These are phyloP conservation scores for Penicillium maclennaniae DNA, from an alignment of 495 filamentous ascomycete species.

Conservation along the genomic window DNA sequence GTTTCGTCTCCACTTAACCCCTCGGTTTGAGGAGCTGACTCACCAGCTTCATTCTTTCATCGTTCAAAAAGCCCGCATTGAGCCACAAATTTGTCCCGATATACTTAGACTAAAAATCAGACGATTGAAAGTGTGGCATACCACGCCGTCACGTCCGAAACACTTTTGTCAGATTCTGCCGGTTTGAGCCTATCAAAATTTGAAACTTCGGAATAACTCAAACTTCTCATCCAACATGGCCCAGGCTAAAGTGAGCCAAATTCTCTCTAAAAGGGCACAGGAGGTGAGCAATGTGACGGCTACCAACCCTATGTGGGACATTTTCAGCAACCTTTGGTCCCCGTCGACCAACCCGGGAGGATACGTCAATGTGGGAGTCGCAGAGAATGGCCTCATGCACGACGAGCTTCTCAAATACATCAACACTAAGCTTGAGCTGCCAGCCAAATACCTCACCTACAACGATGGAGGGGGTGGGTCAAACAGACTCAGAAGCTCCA, in stretches of 20 bases:
- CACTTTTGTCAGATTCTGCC: not conserved
- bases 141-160: not conserved
- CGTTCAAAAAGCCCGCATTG: not conserved
- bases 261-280: slow-evolving; percentile 22
- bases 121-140: not conserved
- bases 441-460: slow-evolving; percentile 41
- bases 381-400: slow-evolving; percentile 42
- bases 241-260: not conserved
- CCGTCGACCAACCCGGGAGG: slow-evolving; percentile 28
- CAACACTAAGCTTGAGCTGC: slow-evolving; percentile 29
- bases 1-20: not conserved
- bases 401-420: slow-evolving; percentile 28
- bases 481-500: slow-evolving; percentile 31
- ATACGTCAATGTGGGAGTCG: slow-evolving; percentile 38
- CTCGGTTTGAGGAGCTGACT: not conserved
- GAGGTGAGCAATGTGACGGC: slow-evolving; percentile 6
- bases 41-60: not conserved
- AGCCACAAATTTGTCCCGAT: not conserved
- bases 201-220: not conserved
- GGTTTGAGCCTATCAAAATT: not conserved
- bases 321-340: slow-evolving; percentile 24
- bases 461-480: slow-evolving; percentile 35
- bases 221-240: slow-evolving; percentile 5
- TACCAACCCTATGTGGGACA: slow-evolving; percentile 24
- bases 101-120: not conserved